phyloP scores from a whole-genome alignment of 805 yeast genomes.

The Blastobotrys attinorum region DNA sequence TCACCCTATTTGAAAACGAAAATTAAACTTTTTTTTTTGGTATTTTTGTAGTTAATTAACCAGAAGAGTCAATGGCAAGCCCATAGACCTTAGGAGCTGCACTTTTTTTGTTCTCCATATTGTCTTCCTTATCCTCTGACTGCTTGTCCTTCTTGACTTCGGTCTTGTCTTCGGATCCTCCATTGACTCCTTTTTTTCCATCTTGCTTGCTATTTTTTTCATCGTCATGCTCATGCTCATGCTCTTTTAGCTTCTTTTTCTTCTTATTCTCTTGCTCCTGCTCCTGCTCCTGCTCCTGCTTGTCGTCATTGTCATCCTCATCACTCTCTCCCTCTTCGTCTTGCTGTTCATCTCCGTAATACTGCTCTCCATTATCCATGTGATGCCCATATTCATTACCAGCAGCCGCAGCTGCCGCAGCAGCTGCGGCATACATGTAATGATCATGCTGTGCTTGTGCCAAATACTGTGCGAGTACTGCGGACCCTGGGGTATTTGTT shows the following conservation, averaged over 20 bases:
- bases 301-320: background rate
- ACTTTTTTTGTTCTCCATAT: background rate
- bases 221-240: too few relatives aligned
- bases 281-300: background rate
- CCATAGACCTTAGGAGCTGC: background rate
- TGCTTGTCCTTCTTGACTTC: background rate
- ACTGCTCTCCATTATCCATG: background rate
- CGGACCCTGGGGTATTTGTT: conserved; percentile 47
- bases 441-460: conserved; percentile 62
- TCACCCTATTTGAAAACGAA: too few relatives aligned
- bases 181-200: too few relatives aligned
- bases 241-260: background rate
- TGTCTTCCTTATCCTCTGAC: background rate
- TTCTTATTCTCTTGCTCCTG: background rate
- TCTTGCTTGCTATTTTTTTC: too few relatives aligned
- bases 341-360: background rate
- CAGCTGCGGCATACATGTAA: conserved; percentile 19
- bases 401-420: conserved; percentile 7
- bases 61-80: background rate
- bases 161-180: background rate
- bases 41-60: too few relatives aligned
- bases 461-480: conserved; percentile 70
- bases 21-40: too few relatives aligned
- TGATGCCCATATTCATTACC: background rate
- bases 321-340: background rate